Evolutionary conservation across 2,329 filamentous ascomycete genomes (phyloP).

Genomic region (Alternaria postmessia): DNA sequence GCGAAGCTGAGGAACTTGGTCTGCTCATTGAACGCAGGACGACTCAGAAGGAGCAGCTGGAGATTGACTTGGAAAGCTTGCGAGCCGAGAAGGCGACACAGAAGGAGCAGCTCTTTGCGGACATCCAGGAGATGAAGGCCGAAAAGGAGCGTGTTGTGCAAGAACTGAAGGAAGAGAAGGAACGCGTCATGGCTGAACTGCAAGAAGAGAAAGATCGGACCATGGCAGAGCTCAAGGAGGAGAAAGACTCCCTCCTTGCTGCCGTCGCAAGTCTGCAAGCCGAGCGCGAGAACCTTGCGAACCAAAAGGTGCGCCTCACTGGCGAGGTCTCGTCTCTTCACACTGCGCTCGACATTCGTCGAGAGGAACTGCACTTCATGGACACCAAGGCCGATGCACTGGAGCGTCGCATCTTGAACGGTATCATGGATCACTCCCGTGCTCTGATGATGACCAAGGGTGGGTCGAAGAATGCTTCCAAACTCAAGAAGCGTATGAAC

Average conservation of each 20-base stretch:
- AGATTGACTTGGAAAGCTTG: conserved; percentile 56
- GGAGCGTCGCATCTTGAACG: conserved; percentile 91
- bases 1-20: conserved; percentile 79
- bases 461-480: conserved; percentile 52
- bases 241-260: conserved; percentile 58
- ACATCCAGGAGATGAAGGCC: conserved; percentile 55
- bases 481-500: conserved; percentile 45
- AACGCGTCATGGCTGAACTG: conserved; percentile 46
- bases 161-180: conserved; percentile 54
- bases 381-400: conserved; percentile 86
- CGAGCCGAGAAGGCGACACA: conserved; percentile 65
- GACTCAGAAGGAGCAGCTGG: conserved; percentile 69
- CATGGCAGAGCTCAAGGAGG: conserved; percentile 46
- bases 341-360: conserved; percentile 85
- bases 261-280: conserved; percentile 66
- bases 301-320: conserved; percentile 80
- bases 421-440: conserved; percentile 94
- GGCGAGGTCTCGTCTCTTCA: conserved; percentile 91
- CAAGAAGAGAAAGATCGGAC: conserved; percentile 47
- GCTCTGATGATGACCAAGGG: conserved; percentile 80
- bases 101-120: conserved; percentile 65
- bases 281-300: conserved; percentile 77
- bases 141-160: conserved; percentile 54
- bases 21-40: conserved; percentile 80
- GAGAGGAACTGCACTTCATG: conserved; percentile 91